Base-by-base conservation (phyloP, 345 rosid genomes). In the Syzygium oleosum region DNA sequence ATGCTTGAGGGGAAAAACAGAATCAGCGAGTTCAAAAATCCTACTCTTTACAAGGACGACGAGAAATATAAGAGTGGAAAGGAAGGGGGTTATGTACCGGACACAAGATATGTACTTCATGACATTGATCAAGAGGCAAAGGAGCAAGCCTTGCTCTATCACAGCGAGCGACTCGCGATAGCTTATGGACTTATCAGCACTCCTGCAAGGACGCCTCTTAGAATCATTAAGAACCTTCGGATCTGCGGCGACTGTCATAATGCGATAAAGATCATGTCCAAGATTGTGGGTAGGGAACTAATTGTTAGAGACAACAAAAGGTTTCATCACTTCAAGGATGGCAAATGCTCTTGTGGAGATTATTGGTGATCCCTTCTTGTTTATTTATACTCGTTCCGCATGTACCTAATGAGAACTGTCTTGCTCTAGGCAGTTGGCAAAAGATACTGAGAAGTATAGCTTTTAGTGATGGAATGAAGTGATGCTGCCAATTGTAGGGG, bases 91-190 rank as follows among this genome's bases (percentile, higher is more conserved):
- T 92, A 92, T 79, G 93, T 92, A 19, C 94, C 94, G 0, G 93
- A 92, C 87, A 90, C 94, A 5, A 89, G 93, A 86, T 92, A 90
- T 56, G 94, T 92, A 27, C 94, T 92, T 85, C 94, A 92, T 31
- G 93, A 92, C 89, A 91, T 92, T 79, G 94, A 92, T 90, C 93
- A 91, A 88, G 93, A 92, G 86, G 93, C 93, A 12, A 92, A 92
- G 88, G 94, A 92, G 88, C 93, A 92, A 89, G 92, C 93, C 73
- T 89, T 92, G 89, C 87, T 91, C 63, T 91, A 92, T 86, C 94
- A 92, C 79, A 92, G 93, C n/a, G 94, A 92, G 88, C 87, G 93
- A 63, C 61, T 92, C 63, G 93, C 94, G 34, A 92, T 92, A 85
- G 94, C 93, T 46, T 92, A 88, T 49, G 93, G 93, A 11, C 93